Conservation (phyloP, 352 stramenopile species). For the Globisporangium lucens region DNA sequence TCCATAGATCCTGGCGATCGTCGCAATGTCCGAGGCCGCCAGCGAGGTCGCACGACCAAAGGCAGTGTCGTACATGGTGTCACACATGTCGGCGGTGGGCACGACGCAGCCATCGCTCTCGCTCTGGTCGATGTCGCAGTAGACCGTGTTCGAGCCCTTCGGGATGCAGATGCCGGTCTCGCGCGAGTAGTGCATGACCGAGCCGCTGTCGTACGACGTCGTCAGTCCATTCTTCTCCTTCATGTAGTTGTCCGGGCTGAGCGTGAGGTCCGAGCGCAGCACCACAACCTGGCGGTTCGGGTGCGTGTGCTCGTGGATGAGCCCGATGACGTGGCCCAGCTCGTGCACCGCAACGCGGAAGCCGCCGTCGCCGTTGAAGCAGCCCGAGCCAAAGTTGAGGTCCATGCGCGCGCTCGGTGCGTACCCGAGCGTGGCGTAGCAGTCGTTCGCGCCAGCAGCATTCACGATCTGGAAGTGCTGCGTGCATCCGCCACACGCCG, state of each 20-base stretch:
- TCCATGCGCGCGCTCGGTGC: conserved; percentile 33
- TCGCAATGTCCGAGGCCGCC: conserved; percentile 20
- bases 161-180: conserved; percentile 43
- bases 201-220: conserved; percentile 33
- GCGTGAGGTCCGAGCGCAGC: conserved; percentile 35
- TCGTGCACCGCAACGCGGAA: conserved; percentile 40
- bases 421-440: conserved; percentile 44
- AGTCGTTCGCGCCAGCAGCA: conserved; percentile 24
- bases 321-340: conserved; percentile 37
- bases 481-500: conserved; percentile 37
- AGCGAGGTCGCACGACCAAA: conserved; percentile 19
- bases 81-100: conserved; percentile 19
- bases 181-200: conserved; percentile 46
- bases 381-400: conserved; percentile 40
- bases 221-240: conserved; percentile 25
- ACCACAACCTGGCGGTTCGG: conserved; percentile 41
- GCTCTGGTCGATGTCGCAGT: conserved; percentile 41
- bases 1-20: conserved; percentile 22
- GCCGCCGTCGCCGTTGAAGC: conserved; percentile 41
- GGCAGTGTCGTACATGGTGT: neutral
- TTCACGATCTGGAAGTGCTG: conserved; percentile 35
- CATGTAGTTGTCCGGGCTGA: conserved; percentile 53
- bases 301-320: conserved; percentile 52
- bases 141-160: conserved; percentile 21
- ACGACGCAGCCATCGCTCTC: conserved; percentile 21